Base-by-base conservation (phyloP, 768 basidiomycete genomes). In the Dacryopinax primogenitus region DNA sequence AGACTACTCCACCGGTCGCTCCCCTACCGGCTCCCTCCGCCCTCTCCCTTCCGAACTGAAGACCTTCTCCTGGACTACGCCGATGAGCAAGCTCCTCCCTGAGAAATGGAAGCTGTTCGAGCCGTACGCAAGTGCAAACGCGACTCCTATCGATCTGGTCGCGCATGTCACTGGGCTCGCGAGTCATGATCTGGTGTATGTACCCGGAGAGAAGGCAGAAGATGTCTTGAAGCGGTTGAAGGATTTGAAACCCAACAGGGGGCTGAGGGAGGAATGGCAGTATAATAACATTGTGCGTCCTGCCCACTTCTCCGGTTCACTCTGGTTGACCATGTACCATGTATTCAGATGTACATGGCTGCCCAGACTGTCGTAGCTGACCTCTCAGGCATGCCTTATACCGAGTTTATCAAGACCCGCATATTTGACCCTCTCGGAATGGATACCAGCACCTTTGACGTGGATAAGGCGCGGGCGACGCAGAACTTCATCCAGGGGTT, bases 21-120 rank as follows among this genome's bases (percentile, higher is more conserved):
- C 77, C 37, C 66, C 67, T 4, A 76, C 78, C 0, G 69, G 70
- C 9, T 28, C 51, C 3, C 51, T 58, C 51, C 3, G 6, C 26
- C 51, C 51, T 30, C 72, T 80, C 1, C 78, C 78, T 0, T 26
- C 65, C 0, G 68, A 68, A 4, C 18, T 78, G 26, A 58, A 58
- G 51, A 70, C 73, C 61, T 65, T 80, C 18, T 71, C 67, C 3
- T 80, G 78, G 78, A 67, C 74, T 15, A 77, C 77, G 0, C 75
- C 73, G 65, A 33, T 80, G 47, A 66, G 45, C 32, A 76, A 78
- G 39, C 16, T 80, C 7, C 70, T 81, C 1, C 78, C 78, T 1
- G 74, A 66, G 16, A 73, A 77, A 21, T 82, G 81, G 80, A 62
- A 68, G 64, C 73, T 80, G 18, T 72, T 72, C 68, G 78, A 82